Evolutionary conservation across 1,284 basidiomycete species (phyloP).

Genomic region (Sanguinoderma infundibulare): DNA sequence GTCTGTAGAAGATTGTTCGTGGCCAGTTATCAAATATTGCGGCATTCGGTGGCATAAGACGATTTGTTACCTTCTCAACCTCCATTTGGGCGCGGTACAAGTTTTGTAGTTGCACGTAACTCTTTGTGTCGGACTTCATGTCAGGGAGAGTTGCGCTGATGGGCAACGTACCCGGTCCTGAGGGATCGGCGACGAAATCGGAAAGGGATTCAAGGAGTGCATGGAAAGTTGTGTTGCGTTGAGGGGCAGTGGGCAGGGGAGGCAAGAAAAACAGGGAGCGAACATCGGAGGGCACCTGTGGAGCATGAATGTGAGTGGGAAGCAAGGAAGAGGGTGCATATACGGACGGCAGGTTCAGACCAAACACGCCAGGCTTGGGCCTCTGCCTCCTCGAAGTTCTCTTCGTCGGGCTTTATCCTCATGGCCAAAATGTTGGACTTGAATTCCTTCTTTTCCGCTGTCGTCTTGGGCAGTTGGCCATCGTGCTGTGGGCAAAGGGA

Average conservation of each 20-base stretch:
- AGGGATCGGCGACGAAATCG: conserved; percentile 51
- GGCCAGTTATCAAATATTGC: background rate
- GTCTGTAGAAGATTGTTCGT: conserved; percentile 10
- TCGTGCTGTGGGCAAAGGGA: conserved; percentile 56
- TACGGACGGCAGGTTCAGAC: conserved; percentile 57
- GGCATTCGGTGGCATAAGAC: background rate
- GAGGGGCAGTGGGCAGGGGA: conserved; percentile 44
- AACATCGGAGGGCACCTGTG: conserved; percentile 70
- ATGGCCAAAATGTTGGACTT: conserved; percentile 64
- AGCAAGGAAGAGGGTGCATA: background rate
- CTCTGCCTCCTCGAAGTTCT: conserved; percentile 95
- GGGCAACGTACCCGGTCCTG: conserved; percentile 42
- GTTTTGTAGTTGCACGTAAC: conserved; percentile 82
- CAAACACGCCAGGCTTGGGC: conserved; percentile 81
- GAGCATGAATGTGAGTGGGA: background rate
- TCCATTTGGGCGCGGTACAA: conserved; percentile 77
- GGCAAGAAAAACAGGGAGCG: conserved; percentile 56
- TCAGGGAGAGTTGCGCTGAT: conserved; percentile 83
- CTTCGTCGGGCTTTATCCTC: conserved; percentile 83
- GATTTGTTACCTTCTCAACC: conserved; percentile 59
- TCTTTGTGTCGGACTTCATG: conserved; percentile 91
- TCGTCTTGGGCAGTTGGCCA: conserved; percentile 64
- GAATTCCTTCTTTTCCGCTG: conserved; percentile 80
- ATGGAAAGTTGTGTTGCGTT: conserved; percentile 63
- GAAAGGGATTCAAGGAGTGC: conserved; percentile 84